Conservation (phyloP, 495 filamentous ascomycete genomes). For the Trichoderma reesei region DNA sequence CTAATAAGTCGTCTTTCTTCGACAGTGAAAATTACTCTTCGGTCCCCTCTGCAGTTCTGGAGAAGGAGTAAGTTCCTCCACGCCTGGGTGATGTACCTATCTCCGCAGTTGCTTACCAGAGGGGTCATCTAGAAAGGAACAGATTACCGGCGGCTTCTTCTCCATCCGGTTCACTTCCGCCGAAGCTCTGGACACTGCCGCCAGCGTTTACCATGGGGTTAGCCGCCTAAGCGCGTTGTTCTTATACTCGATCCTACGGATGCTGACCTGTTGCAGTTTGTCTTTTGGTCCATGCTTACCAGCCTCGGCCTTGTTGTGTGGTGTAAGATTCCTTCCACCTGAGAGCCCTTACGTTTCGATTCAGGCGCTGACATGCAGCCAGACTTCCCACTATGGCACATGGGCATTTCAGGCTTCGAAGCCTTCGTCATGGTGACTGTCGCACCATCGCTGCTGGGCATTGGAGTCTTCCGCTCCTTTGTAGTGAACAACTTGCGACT, state of each 20-base stretch:
- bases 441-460: slow-evolving; percentile 71
- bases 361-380: slow-evolving; percentile 14
- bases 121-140: slow-evolving; percentile 57
- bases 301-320: slow-evolving; percentile 80
- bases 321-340: slow-evolving; percentile 53
- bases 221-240: slow-evolving; percentile 18
- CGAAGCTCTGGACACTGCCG: slow-evolving; percentile 67
- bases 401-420: slow-evolving; percentile 98
- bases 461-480: slow-evolving; percentile 56
- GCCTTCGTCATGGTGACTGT: slow-evolving; percentile 74
- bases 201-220: slow-evolving; percentile 91
- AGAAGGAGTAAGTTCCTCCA: slow-evolving; percentile 65
- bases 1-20: slow-evolving; percentile 33
- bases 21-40: slow-evolving; percentile 45
- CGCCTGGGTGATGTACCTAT: neutral
- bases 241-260: slow-evolving; percentile 10
- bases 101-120: slow-evolving; percentile 14
- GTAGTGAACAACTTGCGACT: slow-evolving; percentile 57
- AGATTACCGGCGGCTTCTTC: slow-evolving; percentile 60
- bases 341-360: neutral
- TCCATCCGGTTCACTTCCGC: slow-evolving; percentile 61
- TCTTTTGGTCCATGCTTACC: slow-evolving; percentile 93
- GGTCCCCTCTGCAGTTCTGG: slow-evolving; percentile 64
- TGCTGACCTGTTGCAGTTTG: slow-evolving; percentile 17
- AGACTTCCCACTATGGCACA: slow-evolving; percentile 99